phyloP scores from a whole-genome alignment of 768 basidiomycete species.

The Tylopilus intermedius region DNA sequence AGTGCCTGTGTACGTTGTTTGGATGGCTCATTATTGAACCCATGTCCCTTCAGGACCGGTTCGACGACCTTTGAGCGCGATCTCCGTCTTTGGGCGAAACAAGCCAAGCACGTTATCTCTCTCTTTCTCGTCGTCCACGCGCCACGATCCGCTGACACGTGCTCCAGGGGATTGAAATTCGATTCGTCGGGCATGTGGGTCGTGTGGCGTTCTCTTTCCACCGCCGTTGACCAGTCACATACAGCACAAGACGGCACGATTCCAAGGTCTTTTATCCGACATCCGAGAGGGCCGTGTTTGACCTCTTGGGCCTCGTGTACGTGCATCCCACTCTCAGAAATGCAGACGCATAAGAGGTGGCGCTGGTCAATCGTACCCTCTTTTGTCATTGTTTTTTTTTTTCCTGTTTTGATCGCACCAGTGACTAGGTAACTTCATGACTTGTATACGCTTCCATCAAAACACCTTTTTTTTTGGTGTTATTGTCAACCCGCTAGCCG shows the following conservation, averaged over 20 bases:
- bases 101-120: conserved; percentile 39
- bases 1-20: conserved; percentile 3
- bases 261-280: conserved; percentile 54
- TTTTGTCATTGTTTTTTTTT: no score
- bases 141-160: background rate
- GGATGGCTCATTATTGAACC: background rate
- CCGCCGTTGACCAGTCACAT: background rate
- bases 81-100: conserved; percentile 68
- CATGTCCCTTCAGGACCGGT: conserved; percentile 55
- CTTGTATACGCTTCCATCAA: no score
- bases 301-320: conserved; percentile 63
- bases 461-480: no score
- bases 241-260: conserved; percentile 53
- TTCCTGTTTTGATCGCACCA: no score
- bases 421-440: no score
- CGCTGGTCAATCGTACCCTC: background rate
- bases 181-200: conserved; percentile 77
- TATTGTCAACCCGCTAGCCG: no score
- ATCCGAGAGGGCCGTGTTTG: conserved; percentile 70
- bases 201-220: background rate
- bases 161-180: conserved; percentile 68
- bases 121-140: background rate
- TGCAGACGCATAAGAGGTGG: conserved; percentile 48
- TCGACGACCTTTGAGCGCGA: conserved; percentile 90
- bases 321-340: conserved; percentile 69